Percentiles rank a stretch among this genome's conserved stretches.
Evolutionary conservation across 2,329 filamentous ascomycete genomes (phyloP).

Genomic region (Calonectria montana): DNA sequence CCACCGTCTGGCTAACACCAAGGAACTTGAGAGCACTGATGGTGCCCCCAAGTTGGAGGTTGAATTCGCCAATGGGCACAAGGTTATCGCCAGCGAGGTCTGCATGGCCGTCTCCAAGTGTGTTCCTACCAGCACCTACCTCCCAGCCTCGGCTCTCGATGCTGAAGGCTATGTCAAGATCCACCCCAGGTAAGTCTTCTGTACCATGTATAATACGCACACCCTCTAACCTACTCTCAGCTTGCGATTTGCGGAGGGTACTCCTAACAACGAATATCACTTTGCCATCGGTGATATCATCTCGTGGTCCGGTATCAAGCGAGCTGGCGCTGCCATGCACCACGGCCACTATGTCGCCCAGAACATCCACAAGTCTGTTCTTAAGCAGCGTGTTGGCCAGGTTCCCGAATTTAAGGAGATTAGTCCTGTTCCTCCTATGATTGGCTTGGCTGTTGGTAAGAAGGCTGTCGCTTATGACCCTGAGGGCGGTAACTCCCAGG

Average conservation of each 20-base stretch:
- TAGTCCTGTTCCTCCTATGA: slow-evolving; percentile 70
- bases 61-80: slow-evolving; percentile 69
- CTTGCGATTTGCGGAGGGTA: slow-evolving; percentile 63
- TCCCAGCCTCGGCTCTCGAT: slow-evolving; percentile 70
- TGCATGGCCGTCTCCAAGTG: slow-evolving; percentile 76
- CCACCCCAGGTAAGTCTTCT: slow-evolving; percentile 58
- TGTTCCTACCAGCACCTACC: slow-evolving; percentile 70
- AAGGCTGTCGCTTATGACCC: slow-evolving; percentile 74
- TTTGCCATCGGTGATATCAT: slow-evolving; percentile 78
- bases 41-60: slow-evolving; percentile 59
- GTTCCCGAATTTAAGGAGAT: slow-evolving; percentile 62
- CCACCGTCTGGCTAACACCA: slow-evolving; percentile 65
- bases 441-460: slow-evolving; percentile 78
- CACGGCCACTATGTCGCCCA: slow-evolving; percentile 74
- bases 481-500: slow-evolving; percentile 65
- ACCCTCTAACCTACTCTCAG: slow-evolving; percentile 45
- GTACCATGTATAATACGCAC: not conserved
- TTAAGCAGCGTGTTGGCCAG: slow-evolving; percentile 52
- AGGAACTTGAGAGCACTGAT: slow-evolving; percentile 57
- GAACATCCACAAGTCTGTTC: slow-evolving; percentile 75
- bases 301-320: slow-evolving; percentile 82
- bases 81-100: slow-evolving; percentile 71
- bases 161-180: slow-evolving; percentile 75
- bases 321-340: slow-evolving; percentile 80
- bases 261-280: slow-evolving; percentile 70